Conservation (phyloP, 345 rosid genomes). For the Nephelium lappaceum region DNA sequence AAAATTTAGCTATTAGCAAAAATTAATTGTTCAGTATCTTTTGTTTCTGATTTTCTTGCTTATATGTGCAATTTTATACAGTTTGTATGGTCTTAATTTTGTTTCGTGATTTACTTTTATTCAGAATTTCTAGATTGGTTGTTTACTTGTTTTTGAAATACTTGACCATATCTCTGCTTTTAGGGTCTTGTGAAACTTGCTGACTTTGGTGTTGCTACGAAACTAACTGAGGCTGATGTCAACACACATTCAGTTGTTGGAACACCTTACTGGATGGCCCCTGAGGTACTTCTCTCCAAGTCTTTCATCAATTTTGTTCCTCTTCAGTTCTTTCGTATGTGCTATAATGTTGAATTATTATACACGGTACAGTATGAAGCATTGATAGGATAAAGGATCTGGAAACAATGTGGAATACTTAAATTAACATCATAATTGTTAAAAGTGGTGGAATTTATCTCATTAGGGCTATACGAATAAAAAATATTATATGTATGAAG, state of each 20-base stretch:
- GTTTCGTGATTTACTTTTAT: slow-evolving; percentile 12
- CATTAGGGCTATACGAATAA: not conserved
- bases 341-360: not conserved
- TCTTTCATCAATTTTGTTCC: slow-evolving; percentile 12
- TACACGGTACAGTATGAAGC: not conserved
- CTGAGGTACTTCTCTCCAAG: slow-evolving; percentile 64
- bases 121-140: slow-evolving; percentile 7
- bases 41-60: not conserved
- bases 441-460: not conserved
- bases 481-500: no score
- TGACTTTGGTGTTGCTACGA: slow-evolving; percentile 99
- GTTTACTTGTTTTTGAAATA: slow-evolving; percentile 3
- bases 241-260: slow-evolving; percentile 98
- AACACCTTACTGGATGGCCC: slow-evolving; percentile 99
- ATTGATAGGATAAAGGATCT: not conserved
- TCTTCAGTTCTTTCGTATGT: not conserved
- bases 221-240: slow-evolving; percentile 95
- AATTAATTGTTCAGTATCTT: slow-evolving; percentile 4
- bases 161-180: slow-evolving; percentile 26
- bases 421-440: not conserved
- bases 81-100: not conserved
- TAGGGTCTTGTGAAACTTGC: slow-evolving; percentile 99
- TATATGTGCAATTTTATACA: not conserved
- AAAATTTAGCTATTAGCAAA: not conserved
- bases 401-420: not conserved